Evolutionary conservation across 805 yeast species (phyloP).

Genomic region (Wickerhamiella shivajii): DNA sequence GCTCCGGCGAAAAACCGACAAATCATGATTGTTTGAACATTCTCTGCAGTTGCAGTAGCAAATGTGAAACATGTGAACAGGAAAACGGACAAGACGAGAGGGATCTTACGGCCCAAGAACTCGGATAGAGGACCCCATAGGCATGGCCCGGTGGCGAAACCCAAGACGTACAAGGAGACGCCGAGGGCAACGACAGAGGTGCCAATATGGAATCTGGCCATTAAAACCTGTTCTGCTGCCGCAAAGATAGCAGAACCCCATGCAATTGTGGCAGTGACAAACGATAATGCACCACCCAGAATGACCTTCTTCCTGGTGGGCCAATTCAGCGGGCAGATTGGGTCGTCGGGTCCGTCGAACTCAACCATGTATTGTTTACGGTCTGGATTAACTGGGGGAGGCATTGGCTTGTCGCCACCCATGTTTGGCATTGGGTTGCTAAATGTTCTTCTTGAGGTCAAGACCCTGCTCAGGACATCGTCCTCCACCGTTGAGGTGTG

Average conservation of each 20-base stretch:
- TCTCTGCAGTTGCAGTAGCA: slow-evolving; percentile 66
- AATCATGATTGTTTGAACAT: slow-evolving; percentile 53
- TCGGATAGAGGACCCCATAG: slow-evolving; percentile 86
- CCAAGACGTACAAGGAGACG: slow-evolving; percentile 71
- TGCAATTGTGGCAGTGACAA: slow-evolving; percentile 38
- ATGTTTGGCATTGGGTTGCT: no score
- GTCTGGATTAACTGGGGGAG: not conserved
- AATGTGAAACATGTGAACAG: slow-evolving; percentile 47
- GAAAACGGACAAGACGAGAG: slow-evolving; percentile 41
- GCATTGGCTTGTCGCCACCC: slow-evolving; percentile 1
- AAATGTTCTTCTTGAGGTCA: no score
- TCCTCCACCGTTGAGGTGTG: slow-evolving; percentile 2
- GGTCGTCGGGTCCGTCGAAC: slow-evolving; percentile 69
- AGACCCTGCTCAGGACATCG: slow-evolving; percentile 1
- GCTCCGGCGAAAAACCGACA: slow-evolving; percentile 73
- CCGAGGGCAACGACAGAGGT: slow-evolving; percentile 58
- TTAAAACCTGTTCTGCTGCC: slow-evolving; percentile 19
- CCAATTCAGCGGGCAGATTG: slow-evolving; percentile 73
- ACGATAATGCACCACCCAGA: slow-evolving; percentile 34
- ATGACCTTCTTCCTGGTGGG: slow-evolving; percentile 32
- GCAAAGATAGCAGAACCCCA: slow-evolving; percentile 81
- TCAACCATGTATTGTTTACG: slow-evolving; percentile 33
- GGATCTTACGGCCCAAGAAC: slow-evolving; percentile 52
- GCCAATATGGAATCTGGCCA: slow-evolving; percentile 41
- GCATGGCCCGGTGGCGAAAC: slow-evolving; percentile 87